A percentile compares a stretch with the other conserved stretches of the same genome.
Conservation (phyloP, 495 filamentous ascomycete species). For the Podospora tetraspora region DNA sequence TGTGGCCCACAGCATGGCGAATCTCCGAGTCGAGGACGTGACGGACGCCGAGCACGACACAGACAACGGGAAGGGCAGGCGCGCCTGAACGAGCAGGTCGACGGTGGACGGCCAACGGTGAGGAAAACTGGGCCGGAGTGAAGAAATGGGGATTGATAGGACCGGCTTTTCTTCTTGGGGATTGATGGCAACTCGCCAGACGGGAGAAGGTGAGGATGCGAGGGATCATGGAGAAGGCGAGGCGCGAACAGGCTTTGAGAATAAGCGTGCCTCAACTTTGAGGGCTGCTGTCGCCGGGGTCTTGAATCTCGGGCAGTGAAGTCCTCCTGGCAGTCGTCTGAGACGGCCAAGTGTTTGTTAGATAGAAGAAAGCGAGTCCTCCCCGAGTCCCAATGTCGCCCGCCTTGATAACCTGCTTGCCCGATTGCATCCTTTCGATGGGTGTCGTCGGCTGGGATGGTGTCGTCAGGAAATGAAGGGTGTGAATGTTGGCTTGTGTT, state of each 20-base stretch:
- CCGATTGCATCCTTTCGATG: neutral
- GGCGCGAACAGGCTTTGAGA: neutral
- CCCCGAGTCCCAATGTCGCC: neutral
- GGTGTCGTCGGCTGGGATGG: neutral
- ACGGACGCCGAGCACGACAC: neutral
- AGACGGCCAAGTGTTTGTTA: neutral
- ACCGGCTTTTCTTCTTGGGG: neutral
- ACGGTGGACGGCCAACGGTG: neutral
- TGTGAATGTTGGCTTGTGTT: neutral
- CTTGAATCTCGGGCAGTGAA: neutral
- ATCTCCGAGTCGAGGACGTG: too few species aligned
- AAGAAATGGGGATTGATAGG: neutral
- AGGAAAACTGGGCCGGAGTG: neutral
- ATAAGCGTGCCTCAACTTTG: neutral
- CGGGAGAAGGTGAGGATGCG: neutral
- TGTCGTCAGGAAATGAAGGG: neutral
- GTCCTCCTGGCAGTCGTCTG: neutral
- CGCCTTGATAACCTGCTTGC: neutral
- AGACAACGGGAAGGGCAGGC: neutral
- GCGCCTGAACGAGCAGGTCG: neutral
- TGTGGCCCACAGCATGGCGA: neutral
- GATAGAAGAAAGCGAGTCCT: neutral
- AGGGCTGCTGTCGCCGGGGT: neutral
- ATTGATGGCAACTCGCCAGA: neutral
- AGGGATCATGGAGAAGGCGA: neutral